Evolutionary conservation across 176 grass and related monocot species (phyloP), one percentile per base, ranked within the genome.

Genomic region (Oryza punctata): DNA sequence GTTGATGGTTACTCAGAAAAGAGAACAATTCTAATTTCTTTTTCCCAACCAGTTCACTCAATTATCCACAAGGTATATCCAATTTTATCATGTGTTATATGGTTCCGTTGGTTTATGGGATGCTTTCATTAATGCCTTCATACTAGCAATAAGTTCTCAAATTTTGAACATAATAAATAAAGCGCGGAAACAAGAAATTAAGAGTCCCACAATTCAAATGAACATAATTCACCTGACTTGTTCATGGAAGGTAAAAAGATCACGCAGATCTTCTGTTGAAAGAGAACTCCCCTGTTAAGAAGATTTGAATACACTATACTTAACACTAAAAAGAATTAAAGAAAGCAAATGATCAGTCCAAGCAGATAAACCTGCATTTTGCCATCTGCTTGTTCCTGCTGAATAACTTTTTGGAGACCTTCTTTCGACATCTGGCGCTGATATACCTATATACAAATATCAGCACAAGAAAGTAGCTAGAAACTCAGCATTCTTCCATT

Each of bases 341-440:
- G 75, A 81, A 32, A 46, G n/a, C 21, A 60, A 60, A 60, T 23
- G 2, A 60, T 54, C 57, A 45, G n/a, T 66, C 26, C 13, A 91
- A 81, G 28, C 77, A 75, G 72, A 69, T 84, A 33, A 75, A 93
- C 95, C 89, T 93, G 85, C 65, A 77, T 89, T 82, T 93, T 90
- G 75, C 24, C 84, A 14, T 90, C 73, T 0, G 65, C 72, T 85
- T 93, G 91, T 75, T 91, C 91, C 64, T 91, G 91, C 77, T 98
- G 96, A 89, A 98, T 98, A 83, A 98, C 89, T 75, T 93, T 94
- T 61, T 94, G 96, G 72, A 98, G 93, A 70, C 96, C 93, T 88
- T 98, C 96, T 91, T 98, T 98, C 75, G 93, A 95, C 96, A 98
- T 98, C 71, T 98, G 93, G 44, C 91, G 96, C 87, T 95, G 93